Evolutionary conservation across 768 basidiomycete species (phyloP), one percentile per base, ranked within the genome.

Genomic region (Xerocomellus intermedius): DNA sequence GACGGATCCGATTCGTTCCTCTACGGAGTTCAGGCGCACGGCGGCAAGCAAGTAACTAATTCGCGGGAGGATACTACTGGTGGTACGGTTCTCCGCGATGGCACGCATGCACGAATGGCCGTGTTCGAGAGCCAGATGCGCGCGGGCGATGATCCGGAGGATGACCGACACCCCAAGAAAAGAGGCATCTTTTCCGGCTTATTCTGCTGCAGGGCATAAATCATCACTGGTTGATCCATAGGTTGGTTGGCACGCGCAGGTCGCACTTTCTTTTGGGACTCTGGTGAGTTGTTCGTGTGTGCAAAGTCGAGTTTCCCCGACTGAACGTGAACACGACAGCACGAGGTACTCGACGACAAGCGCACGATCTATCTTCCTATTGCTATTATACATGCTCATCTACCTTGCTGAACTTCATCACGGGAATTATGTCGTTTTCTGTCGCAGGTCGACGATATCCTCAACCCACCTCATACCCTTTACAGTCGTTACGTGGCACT

Each of bases 101-200:
- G 63, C 45, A 48, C 61, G 54, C 77, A 74, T 30, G 60, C 73
- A 17, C 74, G 81, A 5, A 86, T 90, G 83, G 79, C 75, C 17
- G 74, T 85, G 41, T 89, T 87, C 61, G 87, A 87, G 53, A 83
- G 84, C 35, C 87, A 83, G 69, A 80, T 82, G 79, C 78, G 75
- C 43, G 77, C 80, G 44, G 78, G 74, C 13, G 81, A 82, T 46
- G 82, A 84, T 57, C 77, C 82, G 57, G 83, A 83, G 55, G 85
- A 87, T 55, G 86, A 87, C 63, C 83, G 79, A 57, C 82, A 82
- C 26, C 82, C 82, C 56, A 83, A 81, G 53, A 78, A 81, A 67
- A 78, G 79, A 70, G 81, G 75, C 56, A 82, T 86, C 21, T 77
- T 91, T 66, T 86, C 81, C 74, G 75, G 76, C 57, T 74, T 83